Conservation (phyloP, 257 asterid genomes). For the Ilex aquifolium region DNA sequence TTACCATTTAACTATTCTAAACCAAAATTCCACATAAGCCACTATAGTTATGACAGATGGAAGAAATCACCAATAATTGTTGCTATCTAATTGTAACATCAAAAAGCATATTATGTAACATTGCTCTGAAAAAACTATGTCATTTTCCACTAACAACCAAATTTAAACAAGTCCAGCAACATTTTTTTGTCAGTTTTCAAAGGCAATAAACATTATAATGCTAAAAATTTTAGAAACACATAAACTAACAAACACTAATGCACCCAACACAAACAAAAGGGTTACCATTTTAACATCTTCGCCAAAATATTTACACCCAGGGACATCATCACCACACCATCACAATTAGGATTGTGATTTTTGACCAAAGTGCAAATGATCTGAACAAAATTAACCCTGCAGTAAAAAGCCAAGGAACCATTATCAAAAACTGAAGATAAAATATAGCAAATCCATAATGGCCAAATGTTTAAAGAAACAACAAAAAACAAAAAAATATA, state of each 20-base stretch:
- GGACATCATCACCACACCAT: constrained; percentile 67
- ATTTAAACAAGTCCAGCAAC: background rate
- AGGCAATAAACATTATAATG: constrained; percentile 1
- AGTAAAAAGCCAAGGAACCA: constrained; percentile 21
- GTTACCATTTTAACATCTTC: constrained; percentile 83
- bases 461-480: constrained; percentile 9
- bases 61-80: too few relatives aligned
- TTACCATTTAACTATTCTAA: too few relatives aligned
- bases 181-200: too few relatives aligned
- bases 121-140: too few relatives aligned
- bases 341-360: constrained; percentile 47
- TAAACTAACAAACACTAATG: constrained; percentile 9
- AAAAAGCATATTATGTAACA: too few relatives aligned
- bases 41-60: too few relatives aligned
- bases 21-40: too few relatives aligned
- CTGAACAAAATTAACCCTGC: constrained; percentile 75
- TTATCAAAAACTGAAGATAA: constrained; percentile 13
- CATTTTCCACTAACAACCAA: background rate
- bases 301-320: constrained; percentile 73
- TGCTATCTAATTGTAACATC: too few relatives aligned
- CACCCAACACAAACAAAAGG: constrained; percentile 4
- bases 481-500: constrained; percentile 6
- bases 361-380: constrained; percentile 65
- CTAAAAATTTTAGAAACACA: background rate
- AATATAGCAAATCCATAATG: constrained; percentile 1